Percentiles rank a stretch among this genome's conserved stretches.
phyloP scores from a whole-genome alignment of 495 filamentous ascomycete species.

The Apodospora peruviana region DNA sequence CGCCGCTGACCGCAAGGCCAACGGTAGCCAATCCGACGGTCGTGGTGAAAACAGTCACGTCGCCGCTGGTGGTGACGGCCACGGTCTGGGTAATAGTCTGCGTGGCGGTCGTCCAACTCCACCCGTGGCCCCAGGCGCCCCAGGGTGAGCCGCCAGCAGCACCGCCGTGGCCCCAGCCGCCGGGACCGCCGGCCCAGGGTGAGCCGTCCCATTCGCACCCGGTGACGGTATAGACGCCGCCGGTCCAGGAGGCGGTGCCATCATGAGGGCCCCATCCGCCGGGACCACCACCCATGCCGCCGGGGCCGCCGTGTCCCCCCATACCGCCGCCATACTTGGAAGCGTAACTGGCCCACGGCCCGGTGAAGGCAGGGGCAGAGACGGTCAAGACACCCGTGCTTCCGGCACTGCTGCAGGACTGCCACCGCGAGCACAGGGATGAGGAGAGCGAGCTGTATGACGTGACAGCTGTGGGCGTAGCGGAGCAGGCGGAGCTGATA shows the following conservation, averaged over 20 bases:
- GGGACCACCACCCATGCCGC: slow-evolving; percentile 2
- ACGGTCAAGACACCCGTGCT: slow-evolving; percentile 37
- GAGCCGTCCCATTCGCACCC: slow-evolving; percentile 41
- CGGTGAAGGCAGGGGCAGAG: slow-evolving; percentile 33
- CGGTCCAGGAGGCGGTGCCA: slow-evolving; percentile 32
- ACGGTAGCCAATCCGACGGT: slow-evolving; percentile 32
- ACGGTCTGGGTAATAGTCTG: slow-evolving; percentile 28
- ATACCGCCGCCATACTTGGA: slow-evolving; percentile 13
- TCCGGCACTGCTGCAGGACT: slow-evolving; percentile 33
- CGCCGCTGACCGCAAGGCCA: slow-evolving; percentile 34
- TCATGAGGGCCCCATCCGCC: slow-evolving; percentile 7
- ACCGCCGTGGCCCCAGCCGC: slow-evolving; percentile 32
- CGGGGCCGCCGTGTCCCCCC: slow-evolving; percentile 3
- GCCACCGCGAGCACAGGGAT: slow-evolving; percentile 34
- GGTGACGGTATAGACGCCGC: slow-evolving; percentile 41
- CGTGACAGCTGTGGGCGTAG: slow-evolving; percentile 31
- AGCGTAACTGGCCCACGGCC: slow-evolving; percentile 27
- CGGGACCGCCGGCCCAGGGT: slow-evolving; percentile 42
- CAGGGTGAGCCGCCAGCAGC: slow-evolving; percentile 32
- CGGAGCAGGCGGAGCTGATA: slow-evolving; percentile 32
- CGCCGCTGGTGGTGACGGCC: slow-evolving; percentile 33
- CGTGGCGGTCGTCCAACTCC: slow-evolving; percentile 28
- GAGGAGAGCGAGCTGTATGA: slow-evolving; percentile 36
- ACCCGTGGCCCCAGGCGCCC: slow-evolving; percentile 40
- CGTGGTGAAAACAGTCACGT: slow-evolving; percentile 29